Base-by-base conservation (phyloP, 2,329 filamentous ascomycete species). In the Trichoderma sp. region DNA sequence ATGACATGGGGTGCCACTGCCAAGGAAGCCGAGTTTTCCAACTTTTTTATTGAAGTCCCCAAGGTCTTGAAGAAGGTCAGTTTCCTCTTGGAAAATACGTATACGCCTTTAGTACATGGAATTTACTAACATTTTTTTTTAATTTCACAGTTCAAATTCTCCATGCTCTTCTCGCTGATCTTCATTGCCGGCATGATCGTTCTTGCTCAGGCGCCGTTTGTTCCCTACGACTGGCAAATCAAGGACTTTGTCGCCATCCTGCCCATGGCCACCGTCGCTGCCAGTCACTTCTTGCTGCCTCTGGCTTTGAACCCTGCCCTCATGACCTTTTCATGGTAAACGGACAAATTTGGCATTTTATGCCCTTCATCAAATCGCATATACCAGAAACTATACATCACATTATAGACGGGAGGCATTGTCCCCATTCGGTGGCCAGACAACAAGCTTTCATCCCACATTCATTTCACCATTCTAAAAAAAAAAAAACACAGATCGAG, bases 1-100 rank as follows among this genome's bases (percentile, higher is more conserved):
- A 94, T 95, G 90, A 87, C 87, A 3, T 95, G 92, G 92, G 92
- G 92, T 60, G 89, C 92, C 1, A 96, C 93, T 0, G 86, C 89
- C 48, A 96, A 96, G 80, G 93, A 97, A 80, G 87, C 87, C 59
- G 90, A 93, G 73, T 89, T 90, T 74, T 90, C 90, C 29, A 91
- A 92, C 78, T 96, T 96, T 80, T 94, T 94, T 80, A 90, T 92
- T 69, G 92, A 95, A 76, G 87, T 94, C 19, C 90, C 90, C 37
- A 91, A 90, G 76, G 91, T 96, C 48, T 77, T 94, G 73, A 90
- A 89, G 79, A 89, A 87, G 76, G 92, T 93, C 79, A 87, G 90
- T 78, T 83, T 78, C 73, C 19, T 9, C 74, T 80, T 64, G 10
- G 10, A n/a, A 1, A 1, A 2, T 19, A 5, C 17, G 9, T 34